Percentiles rank a stretch among this genome's conserved stretches.
phyloP scores from a whole-genome alignment of 257 asterid genomes.

The Solanum pennellii region DNA sequence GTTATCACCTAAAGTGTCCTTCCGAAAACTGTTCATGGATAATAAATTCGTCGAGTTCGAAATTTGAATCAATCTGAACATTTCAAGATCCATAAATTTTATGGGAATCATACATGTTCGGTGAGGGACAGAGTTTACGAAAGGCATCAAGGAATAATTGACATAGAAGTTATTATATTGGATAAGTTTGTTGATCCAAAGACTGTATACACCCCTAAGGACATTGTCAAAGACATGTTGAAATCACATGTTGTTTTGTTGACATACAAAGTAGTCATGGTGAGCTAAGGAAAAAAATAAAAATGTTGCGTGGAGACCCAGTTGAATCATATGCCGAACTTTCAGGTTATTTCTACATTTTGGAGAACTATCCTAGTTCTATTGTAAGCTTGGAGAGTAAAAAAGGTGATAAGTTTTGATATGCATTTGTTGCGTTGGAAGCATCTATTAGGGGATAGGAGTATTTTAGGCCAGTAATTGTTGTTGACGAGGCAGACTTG shows the following conservation, averaged over 20 bases:
- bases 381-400: background rate
- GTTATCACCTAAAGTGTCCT: background rate
- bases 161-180: background rate
- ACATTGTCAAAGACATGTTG: too few species aligned
- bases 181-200: background rate
- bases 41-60: too few species aligned
- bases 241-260: background rate
- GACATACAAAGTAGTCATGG: background rate
- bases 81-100: background rate
- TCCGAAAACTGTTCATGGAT: too few species aligned
- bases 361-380: background rate
- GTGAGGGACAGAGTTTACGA: background rate
- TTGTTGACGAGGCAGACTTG: too few species aligned
- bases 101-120: background rate
- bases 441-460: background rate
- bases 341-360: too few species aligned
- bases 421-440: background rate
- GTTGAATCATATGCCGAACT: background rate
- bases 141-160: background rate
- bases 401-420: background rate
- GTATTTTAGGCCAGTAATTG: too few species aligned
- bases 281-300: background rate
- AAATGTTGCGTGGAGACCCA: background rate
- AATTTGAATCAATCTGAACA: background rate
- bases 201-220: too few species aligned